Percentiles rank a stretch among this genome's conserved stretches.
phyloP scores from a whole-genome alignment of 2,329 filamentous ascomycete species.

The Sclerotinia sclerotiorum region DNA sequence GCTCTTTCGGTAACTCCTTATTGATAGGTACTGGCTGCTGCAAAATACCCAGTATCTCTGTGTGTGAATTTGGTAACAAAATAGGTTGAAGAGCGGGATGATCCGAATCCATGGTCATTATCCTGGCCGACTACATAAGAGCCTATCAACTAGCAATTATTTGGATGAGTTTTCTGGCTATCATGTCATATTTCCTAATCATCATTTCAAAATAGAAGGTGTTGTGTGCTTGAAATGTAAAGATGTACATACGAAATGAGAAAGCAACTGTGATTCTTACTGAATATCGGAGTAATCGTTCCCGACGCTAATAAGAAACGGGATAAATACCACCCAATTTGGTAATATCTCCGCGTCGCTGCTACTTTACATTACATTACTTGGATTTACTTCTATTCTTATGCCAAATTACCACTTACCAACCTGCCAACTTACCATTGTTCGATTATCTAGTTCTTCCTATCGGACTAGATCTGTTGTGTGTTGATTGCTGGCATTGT shows the following conservation, averaged over 20 bases:
- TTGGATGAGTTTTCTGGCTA: not conserved
- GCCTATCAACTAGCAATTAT: not conserved
- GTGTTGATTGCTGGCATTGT: not conserved
- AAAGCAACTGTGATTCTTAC: slow-evolving; percentile 16
- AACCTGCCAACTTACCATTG: not conserved
- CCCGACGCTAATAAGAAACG: slow-evolving; percentile 4
- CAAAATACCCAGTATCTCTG: slow-evolving; percentile 2
- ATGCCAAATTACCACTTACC: not conserved
- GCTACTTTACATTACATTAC: not conserved
- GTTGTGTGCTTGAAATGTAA: not conserved
- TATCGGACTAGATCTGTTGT: not conserved
- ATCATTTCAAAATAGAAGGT: slow-evolving; percentile 18
- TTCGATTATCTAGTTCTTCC: not conserved
- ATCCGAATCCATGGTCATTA: not conserved
- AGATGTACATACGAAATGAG: slow-evolving; percentile 13
- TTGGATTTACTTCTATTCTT: not conserved
- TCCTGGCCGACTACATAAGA: not conserved
- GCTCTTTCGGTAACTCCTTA: not conserved
- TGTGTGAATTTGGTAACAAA: not conserved
- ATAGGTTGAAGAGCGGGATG: not conserved
- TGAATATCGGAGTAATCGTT: slow-evolving; percentile 8
- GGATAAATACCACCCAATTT: not conserved
- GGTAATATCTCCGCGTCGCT: not conserved
- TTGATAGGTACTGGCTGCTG: not conserved
- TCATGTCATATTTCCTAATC: slow-evolving; percentile 2